These are phyloP conservation scores for Entomortierella beljakovae DNA, from an alignment of 192 early-diverging fungal species.

Conservation along the genomic window DNA sequence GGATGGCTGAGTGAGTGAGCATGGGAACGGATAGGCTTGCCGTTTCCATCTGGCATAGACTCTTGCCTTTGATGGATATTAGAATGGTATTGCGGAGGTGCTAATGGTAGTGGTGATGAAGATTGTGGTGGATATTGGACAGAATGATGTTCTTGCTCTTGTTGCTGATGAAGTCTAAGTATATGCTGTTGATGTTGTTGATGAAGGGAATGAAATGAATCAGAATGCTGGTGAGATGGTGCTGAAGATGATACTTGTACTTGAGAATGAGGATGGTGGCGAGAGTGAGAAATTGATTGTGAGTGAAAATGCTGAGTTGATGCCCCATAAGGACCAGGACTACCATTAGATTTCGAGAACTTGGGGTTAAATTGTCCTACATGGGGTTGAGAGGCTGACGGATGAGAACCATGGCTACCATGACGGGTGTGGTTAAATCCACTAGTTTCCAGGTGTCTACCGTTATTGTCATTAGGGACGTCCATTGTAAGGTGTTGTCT, in stretches of 20 bases:
- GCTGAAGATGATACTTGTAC: neutral
- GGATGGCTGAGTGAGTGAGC: slow-evolving; percentile 40
- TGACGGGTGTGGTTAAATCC: neutral
- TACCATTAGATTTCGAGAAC: neutral
- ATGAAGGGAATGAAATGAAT: slow-evolving; percentile 4
- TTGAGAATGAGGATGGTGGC: neutral
- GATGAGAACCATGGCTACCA: neutral
- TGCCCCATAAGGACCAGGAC: too few relatives aligned
- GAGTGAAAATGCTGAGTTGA: neutral
- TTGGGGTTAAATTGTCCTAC: slow-evolving; percentile 1
- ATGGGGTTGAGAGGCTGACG: neutral
- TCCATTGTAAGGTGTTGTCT: neutral
- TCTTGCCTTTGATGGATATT: slow-evolving; percentile 5
- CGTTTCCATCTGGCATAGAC: neutral
- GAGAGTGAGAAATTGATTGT: neutral
- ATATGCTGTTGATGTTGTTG: slow-evolving; percentile 15
- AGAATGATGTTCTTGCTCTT: slow-evolving; percentile 10
- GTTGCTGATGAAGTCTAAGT: slow-evolving; percentile 6
- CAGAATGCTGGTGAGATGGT: neutral
- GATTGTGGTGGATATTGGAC: slow-evolving; percentile 14
- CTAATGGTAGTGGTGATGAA: neutral
- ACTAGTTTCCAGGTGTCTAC: too few relatives aligned
- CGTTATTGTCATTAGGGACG: neutral
- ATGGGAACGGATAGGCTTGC: slow-evolving; percentile 15
- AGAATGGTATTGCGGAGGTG: neutral